A percentile compares a stretch with the other conserved stretches of the same genome.
phyloP scores from a whole-genome alignment of 1,284 basidiomycete species.

The Lentinula novae-zelandiae region DNA sequence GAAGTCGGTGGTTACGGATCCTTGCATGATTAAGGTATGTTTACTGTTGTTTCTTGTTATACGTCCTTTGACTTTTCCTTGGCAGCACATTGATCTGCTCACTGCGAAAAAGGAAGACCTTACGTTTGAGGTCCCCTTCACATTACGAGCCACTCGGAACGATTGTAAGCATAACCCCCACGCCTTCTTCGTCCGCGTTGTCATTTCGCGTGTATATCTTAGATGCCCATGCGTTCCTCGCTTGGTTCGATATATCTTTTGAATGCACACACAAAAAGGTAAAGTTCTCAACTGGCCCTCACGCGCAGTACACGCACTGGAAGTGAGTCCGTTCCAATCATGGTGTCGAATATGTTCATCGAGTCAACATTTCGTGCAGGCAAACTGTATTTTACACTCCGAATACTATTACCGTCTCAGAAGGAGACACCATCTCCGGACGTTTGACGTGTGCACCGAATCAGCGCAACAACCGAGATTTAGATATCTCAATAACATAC shows the following conservation, averaged over 20 bases:
- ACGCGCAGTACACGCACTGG: slow-evolving; percentile 97
- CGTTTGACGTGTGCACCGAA: slow-evolving; percentile 80
- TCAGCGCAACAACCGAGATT: slow-evolving; percentile 85
- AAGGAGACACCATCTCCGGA: slow-evolving; percentile 74
- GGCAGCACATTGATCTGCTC: slow-evolving; percentile 83
- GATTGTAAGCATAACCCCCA: slow-evolving; percentile 67
- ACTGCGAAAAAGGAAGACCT: slow-evolving; percentile 97
- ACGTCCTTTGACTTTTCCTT: background rate
- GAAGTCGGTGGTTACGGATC: slow-evolving; percentile 88
- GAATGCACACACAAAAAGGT: slow-evolving; percentile 96
- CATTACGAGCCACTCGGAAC: slow-evolving; percentile 81
- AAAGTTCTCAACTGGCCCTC: slow-evolving; percentile 92
- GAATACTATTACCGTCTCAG: slow-evolving; percentile 59
- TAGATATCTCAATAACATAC: slow-evolving; percentile 86
- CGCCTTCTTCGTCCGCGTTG: slow-evolving; percentile 6
- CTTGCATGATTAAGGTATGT: slow-evolving; percentile 77
- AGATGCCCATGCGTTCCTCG: slow-evolving; percentile 99
- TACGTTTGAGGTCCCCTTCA: slow-evolving; percentile 80
- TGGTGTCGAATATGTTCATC: background rate
- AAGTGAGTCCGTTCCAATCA: slow-evolving; percentile 55
- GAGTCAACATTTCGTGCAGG: slow-evolving; percentile 31
- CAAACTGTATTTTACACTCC: slow-evolving; percentile 98
- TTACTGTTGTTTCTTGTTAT: background rate
- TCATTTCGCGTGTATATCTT: slow-evolving; percentile 10
- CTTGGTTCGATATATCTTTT: slow-evolving; percentile 99